These are phyloP conservation scores for Ceratocystiopsis minuta DNA, from an alignment of 2,329 filamentous ascomycete species.

Conservation along the genomic window DNA sequence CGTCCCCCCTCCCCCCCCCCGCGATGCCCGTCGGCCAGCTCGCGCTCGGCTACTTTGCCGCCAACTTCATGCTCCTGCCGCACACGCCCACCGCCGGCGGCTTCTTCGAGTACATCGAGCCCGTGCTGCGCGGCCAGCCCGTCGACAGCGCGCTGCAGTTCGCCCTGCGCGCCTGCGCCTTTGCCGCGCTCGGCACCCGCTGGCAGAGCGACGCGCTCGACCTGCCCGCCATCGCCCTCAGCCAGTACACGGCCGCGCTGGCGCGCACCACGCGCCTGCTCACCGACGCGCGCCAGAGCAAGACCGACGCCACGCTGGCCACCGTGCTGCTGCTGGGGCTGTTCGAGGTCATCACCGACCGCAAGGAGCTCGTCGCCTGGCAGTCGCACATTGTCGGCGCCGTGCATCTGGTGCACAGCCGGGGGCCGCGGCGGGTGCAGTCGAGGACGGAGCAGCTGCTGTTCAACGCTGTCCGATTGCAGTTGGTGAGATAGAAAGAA, in stretches of 20 bases:
- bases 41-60: conserved; percentile 40
- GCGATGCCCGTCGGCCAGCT: conserved; percentile 32
- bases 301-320: conserved; percentile 38
- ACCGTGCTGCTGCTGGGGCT: conserved; percentile 41
- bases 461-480: conserved; percentile 40
- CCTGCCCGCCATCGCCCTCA: conserved; percentile 24
- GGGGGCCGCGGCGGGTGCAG: conserved; percentile 35
- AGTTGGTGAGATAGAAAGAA: conserved; percentile 28
- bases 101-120: conserved; percentile 40
- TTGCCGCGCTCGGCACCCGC: conserved; percentile 38
- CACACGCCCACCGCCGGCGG: conserved; percentile 31
- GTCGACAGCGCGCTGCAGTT: conserved; percentile 24
- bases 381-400: conserved; percentile 46
- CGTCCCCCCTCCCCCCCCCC: conserved; percentile 16
- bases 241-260: conserved; percentile 36
- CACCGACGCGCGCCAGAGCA: conserved; percentile 28
- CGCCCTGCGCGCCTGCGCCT: conserved; percentile 41
- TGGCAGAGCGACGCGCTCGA: conserved; percentile 17
- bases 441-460: conserved; percentile 35
- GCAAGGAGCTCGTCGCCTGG: conserved; percentile 37
- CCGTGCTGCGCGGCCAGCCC: conserved; percentile 26
- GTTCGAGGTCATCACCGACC: conserved; percentile 27
- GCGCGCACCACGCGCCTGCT: conserved; percentile 34
- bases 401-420: conserved; percentile 41
- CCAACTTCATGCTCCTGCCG: conserved; percentile 41